Percentiles rank a stretch among this genome's conserved stretches.
Conservation (phyloP, 2,329 filamentous ascomycete genomes). For the Trichoderma guizhouense region DNA sequence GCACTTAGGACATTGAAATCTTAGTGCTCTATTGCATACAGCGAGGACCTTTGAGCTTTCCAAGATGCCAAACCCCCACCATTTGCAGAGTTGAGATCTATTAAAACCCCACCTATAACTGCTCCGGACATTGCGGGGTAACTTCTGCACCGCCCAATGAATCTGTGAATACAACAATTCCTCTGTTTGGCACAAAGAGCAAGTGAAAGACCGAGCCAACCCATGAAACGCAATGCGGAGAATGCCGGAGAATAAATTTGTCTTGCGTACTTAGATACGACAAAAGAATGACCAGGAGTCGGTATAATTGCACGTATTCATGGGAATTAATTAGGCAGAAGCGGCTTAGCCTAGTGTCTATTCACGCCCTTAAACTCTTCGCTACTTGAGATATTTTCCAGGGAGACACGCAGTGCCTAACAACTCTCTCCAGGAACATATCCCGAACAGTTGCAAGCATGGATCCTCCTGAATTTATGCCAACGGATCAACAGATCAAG, state of each 20-base stretch:
- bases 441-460: neutral
- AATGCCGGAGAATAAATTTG: neutral
- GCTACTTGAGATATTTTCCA: neutral
- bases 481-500: neutral
- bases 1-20: neutral
- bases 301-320: neutral
- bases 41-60: neutral
- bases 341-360: neutral
- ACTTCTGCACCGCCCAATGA: neutral
- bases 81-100: neutral
- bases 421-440: neutral
- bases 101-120: neutral
- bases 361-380: neutral
- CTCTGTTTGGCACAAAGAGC: neutral
- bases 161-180: neutral
- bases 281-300: neutral
- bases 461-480: neutral
- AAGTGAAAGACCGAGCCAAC: neutral
- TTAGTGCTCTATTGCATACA: neutral
- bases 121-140: neutral
- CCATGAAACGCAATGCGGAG: too few species aligned
- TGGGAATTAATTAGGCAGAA: neutral
- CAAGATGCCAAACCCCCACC: neutral
- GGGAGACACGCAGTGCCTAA: neutral
- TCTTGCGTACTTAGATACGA: neutral